Conservation (phyloP, 1,284 basidiomycete species). For the Meripilus lineatus region DNA sequence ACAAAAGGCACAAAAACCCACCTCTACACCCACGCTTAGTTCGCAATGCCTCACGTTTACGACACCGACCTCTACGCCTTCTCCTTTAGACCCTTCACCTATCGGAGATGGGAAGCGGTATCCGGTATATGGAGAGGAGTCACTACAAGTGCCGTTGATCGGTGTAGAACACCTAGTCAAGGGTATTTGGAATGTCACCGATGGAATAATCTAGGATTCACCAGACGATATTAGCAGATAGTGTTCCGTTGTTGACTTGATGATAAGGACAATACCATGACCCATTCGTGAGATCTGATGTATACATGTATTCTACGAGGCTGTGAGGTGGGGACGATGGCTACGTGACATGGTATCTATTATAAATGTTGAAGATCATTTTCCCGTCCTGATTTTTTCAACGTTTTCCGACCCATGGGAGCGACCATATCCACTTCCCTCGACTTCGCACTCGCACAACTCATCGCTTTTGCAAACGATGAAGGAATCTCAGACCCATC, state of each 20-base stretch:
- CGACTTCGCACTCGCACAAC: background rate
- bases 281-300: too few species aligned
- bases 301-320: too few species aligned
- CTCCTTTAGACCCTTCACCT: background rate
- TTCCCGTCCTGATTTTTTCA: background rate
- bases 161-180: conserved; percentile 5
- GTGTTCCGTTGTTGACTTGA: too few species aligned
- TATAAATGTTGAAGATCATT: background rate
- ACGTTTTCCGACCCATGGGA: conserved; percentile 1
- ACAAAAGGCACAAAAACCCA: conserved; percentile 3
- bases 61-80: conserved; percentile 4
- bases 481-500: conserved; percentile 4
- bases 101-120: background rate
- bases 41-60: conserved; percentile 5
- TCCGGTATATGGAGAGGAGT: conserved; percentile 2
- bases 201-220: too few species aligned
- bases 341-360: too few species aligned
- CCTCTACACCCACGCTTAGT: conserved; percentile 1
- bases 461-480: conserved; percentile 1
- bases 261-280: too few species aligned
- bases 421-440: background rate
- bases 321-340: too few species aligned
- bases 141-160: conserved; percentile 3
- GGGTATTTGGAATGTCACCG: conserved; percentile 5
- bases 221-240: too few species aligned